phyloP scores from a whole-genome alignment of 306 rosid genomes.

The Trifolium repens region DNA sequence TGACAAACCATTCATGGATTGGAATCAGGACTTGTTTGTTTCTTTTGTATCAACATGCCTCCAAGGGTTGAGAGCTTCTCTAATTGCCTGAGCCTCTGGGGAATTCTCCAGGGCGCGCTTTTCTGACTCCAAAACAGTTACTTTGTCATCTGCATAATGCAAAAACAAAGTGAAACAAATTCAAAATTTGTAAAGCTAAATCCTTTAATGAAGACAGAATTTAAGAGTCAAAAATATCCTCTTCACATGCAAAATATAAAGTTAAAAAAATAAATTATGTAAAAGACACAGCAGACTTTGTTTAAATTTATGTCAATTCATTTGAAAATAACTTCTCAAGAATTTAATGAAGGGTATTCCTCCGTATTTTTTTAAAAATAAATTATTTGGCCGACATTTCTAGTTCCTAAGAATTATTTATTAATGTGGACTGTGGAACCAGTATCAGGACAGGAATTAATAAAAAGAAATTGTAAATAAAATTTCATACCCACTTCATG shows the following conservation, averaged over 20 bases:
- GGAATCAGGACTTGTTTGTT: conserved; percentile 44
- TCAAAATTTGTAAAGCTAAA: conserved; percentile 13
- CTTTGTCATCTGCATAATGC: conserved; percentile 77
- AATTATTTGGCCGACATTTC: neutral
- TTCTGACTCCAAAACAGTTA: conserved; percentile 85
- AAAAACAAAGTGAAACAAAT: conserved; percentile 21
- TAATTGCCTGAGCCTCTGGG: conserved; percentile 72
- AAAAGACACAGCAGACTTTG: neutral
- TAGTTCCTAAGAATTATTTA: neutral
- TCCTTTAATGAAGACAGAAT: conserved; percentile 4
- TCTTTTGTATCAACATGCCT: conserved; percentile 43
- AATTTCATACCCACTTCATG: neutral
- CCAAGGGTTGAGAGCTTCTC: conserved; percentile 67
- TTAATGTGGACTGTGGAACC: neutral
- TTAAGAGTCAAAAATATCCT: neutral
- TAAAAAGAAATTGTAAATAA: neutral
- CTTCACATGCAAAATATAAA: neutral
- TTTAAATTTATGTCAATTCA: neutral
- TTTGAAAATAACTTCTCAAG: neutral
- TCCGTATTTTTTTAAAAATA: neutral
- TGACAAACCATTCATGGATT: neutral
- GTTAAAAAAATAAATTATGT: conserved; percentile 8
- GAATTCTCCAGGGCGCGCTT: conserved; percentile 82
- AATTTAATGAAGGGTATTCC: neutral
- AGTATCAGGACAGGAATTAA: neutral